These are phyloP conservation scores for Cyclotella sp. DNA, from an alignment of 108 stramenopile genomes.

Conservation along the genomic window DNA sequence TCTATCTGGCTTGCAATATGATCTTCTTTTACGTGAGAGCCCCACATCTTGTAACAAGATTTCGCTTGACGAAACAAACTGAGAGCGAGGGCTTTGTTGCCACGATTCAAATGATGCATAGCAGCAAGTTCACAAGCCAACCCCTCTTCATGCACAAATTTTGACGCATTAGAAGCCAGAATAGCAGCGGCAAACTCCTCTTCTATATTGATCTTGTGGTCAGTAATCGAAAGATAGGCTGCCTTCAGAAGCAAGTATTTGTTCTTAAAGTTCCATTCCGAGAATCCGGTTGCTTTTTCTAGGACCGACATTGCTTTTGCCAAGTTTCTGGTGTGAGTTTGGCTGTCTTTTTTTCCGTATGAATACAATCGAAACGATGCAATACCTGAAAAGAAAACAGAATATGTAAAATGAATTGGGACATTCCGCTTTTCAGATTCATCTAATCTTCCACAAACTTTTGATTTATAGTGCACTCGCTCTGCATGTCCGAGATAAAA, in stretches of 20 bases:
- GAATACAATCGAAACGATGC: neutral
- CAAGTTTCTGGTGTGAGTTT: neutral
- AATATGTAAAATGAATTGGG: neutral
- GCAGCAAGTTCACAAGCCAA: conserved; percentile 31
- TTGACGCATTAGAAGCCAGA: conserved; percentile 5
- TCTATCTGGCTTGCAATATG: neutral
- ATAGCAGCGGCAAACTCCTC: conserved; percentile 13
- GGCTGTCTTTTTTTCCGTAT: neutral
- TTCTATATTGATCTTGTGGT: conserved; percentile 4
- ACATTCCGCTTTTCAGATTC: neutral
- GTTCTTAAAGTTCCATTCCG: conserved; percentile 1
- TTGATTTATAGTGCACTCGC: too few species aligned
- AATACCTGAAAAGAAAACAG: neutral
- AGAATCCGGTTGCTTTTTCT: neutral
- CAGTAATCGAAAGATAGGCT: conserved; percentile 5
- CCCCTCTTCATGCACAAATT: conserved; percentile 25
- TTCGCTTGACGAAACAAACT: conserved; percentile 19
- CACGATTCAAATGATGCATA: conserved; percentile 14
- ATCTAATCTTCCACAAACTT: too few species aligned
- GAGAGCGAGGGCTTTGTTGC: neutral
- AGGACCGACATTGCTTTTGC: neutral
- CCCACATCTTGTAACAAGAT: conserved; percentile 20
- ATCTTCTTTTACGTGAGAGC: conserved; percentile 23
- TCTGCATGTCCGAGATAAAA: too few species aligned
- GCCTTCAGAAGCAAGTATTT: conserved; percentile 19